Evolutionary conservation across 2,329 filamentous ascomycete species (phyloP).

Genomic region (Chaetomium strumarium): DNA sequence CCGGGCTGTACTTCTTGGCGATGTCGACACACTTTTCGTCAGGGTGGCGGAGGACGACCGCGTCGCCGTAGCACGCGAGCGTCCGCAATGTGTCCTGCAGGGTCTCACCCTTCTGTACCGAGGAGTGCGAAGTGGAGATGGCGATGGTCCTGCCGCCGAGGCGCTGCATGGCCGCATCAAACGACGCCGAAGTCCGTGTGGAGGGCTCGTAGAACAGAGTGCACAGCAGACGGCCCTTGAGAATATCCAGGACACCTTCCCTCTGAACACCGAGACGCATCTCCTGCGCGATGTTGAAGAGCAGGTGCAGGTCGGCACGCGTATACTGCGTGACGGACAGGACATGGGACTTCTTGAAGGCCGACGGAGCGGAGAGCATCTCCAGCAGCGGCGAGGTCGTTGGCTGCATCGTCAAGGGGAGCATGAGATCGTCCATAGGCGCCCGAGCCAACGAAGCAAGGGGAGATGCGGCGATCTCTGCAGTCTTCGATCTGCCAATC

Average conservation of each 20-base stretch:
- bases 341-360: constrained; percentile 86
- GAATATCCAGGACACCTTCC: constrained; percentile 79
- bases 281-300: constrained; percentile 96
- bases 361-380: constrained; percentile 66
- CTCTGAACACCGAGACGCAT: constrained; percentile 95
- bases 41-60: constrained; percentile 92
- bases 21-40: constrained; percentile 72
- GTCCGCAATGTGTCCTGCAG: constrained; percentile 92
- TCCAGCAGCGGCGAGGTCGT: constrained; percentile 59
- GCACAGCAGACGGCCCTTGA: constrained; percentile 80
- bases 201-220: constrained; percentile 98
- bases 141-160: constrained; percentile 82
- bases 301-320: constrained; percentile 78
- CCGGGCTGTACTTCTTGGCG: constrained; percentile 79
- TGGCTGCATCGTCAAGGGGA: constrained; percentile 43
- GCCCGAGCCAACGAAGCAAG: constrained; percentile 24
- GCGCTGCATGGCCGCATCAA: constrained; percentile 97
- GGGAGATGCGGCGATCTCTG: constrained; percentile 32
- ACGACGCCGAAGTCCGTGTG: constrained; percentile 89
- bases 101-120: constrained; percentile 88
- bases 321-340: constrained; percentile 88
- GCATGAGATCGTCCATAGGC: constrained; percentile 40
- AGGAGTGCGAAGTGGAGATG: constrained; percentile 77
- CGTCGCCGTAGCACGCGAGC: constrained; percentile 88
- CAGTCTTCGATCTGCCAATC: constrained; percentile 29